Percentiles rank a stretch among this genome's conserved stretches.
Evolutionary conservation across 495 filamentous ascomycete genomes (phyloP).

Genomic region (Aspergillus hancockii): DNA sequence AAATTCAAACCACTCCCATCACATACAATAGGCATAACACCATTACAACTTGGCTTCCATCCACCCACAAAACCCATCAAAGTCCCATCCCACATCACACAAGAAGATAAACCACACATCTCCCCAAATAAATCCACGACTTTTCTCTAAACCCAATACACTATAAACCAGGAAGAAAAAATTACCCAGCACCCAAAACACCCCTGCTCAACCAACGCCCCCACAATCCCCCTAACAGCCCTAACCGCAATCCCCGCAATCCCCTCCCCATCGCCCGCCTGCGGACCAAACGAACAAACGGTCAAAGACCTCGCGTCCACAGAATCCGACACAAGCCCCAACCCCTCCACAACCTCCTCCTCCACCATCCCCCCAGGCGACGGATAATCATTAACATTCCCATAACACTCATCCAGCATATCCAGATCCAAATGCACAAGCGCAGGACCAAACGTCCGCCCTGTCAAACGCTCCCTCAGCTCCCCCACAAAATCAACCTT

Average conservation of each 20-base stretch:
- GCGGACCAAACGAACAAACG: constrained; percentile 29
- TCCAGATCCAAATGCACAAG: constrained; percentile 30
- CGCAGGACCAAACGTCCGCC: constrained; percentile 13
- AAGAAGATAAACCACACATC: constrained; percentile 40
- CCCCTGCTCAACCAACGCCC: not conserved
- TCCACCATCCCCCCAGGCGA: constrained; percentile 25
- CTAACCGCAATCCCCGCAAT: constrained; percentile 25
- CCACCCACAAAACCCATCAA: too few species aligned
- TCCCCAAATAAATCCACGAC: too few species aligned
- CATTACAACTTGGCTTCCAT: too few species aligned
- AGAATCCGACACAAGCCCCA: constrained; percentile 22
- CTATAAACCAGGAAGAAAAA: too few species aligned
- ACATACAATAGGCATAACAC: too few species aligned
- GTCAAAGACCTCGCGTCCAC: constrained; percentile 16
- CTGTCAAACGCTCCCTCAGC: constrained; percentile 13
- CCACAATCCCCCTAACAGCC: constrained; percentile 12
- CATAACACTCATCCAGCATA: constrained; percentile 24
- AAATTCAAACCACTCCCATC: too few species aligned
- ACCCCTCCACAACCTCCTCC: constrained; percentile 21
- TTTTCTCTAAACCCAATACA: too few species aligned
- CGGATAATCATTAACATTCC: constrained; percentile 31
- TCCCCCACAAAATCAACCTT: constrained; percentile 22
- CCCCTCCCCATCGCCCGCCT: constrained; percentile 28
- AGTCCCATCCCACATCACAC: too few species aligned
- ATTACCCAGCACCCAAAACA: not conserved